Percentiles rank a stretch among this genome's conserved stretches.
Conservation (phyloP, 2,329 filamentous ascomycete genomes). For the Colletotrichum ledebouriae region DNA sequence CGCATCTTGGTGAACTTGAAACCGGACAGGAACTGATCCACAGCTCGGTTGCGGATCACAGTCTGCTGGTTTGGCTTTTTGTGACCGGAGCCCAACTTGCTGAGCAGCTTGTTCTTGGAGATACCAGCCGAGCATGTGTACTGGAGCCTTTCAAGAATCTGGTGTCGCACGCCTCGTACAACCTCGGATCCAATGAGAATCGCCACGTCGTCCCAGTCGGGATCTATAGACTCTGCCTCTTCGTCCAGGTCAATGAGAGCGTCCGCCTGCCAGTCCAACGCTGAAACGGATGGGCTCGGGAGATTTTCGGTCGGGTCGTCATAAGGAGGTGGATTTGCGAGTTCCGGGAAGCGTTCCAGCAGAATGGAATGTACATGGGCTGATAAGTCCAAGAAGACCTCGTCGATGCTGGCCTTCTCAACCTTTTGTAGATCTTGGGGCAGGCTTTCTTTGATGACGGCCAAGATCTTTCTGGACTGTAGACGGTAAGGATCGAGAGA, state of each 20-base stretch:
- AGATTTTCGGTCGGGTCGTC: slow-evolving; percentile 79
- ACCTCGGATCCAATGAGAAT: slow-evolving; percentile 92
- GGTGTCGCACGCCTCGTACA: slow-evolving; percentile 78
- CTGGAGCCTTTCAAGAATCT: slow-evolving; percentile 76
- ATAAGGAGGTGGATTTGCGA: slow-evolving; percentile 76
- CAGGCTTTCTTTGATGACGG: slow-evolving; percentile 80
- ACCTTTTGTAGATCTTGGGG: slow-evolving; percentile 77
- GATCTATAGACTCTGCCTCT: slow-evolving; percentile 81
- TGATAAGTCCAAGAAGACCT: slow-evolving; percentile 94
- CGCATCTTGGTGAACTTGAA: slow-evolving; percentile 97
- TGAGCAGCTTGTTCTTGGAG: slow-evolving; percentile 92
- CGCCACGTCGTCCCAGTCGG: slow-evolving; percentile 96
- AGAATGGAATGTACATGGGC: slow-evolving; percentile 84
- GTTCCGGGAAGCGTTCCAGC: slow-evolving; percentile 81
- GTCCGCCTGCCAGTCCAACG: slow-evolving; percentile 86
- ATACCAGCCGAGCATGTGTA: slow-evolving; percentile 96
- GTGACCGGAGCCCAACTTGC: slow-evolving; percentile 90
- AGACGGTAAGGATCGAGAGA: slow-evolving; percentile 92
- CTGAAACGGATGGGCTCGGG: slow-evolving; percentile 76
- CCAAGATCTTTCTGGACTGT: slow-evolving; percentile 85
- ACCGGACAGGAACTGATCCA: slow-evolving; percentile 80
- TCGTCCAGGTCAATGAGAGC: slow-evolving; percentile 84
- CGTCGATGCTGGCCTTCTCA: slow-evolving; percentile 95
- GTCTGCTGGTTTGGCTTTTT: slow-evolving; percentile 97
- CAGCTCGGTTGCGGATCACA: slow-evolving; percentile 88